Evolutionary conservation across 345 rosid genomes (phyloP).

Genomic region (Xanthoceras sorbifolium): DNA sequence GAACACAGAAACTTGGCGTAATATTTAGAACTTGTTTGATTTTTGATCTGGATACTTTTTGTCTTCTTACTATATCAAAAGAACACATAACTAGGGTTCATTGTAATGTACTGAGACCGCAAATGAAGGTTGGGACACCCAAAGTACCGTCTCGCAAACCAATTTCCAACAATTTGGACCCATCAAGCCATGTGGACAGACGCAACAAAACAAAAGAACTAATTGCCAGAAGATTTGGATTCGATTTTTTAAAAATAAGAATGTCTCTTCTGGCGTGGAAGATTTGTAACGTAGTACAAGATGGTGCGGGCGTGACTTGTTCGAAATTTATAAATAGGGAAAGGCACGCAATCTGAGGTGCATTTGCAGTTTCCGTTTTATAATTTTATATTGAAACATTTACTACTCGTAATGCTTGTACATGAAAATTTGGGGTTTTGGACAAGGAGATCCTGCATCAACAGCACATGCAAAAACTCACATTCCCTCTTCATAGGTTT

Average conservation of each 20-base stretch:
- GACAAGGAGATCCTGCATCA: not conserved
- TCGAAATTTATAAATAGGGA: not conserved
- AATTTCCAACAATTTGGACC: not conserved
- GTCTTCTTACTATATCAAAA: no score
- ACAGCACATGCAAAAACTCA: constrained; percentile 8
- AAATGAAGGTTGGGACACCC: not conserved
- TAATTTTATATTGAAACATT: not conserved
- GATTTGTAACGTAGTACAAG: not conserved
- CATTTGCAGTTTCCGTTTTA: not conserved
- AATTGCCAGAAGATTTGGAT: not conserved
- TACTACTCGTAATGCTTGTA: not conserved
- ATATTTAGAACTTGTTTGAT: no score
- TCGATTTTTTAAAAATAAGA: not conserved
- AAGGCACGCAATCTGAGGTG: constrained; percentile 3
- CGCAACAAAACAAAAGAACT: not conserved
- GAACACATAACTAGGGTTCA: no score
- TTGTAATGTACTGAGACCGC: no score
- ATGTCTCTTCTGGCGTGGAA: not conserved
- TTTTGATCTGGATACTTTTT: no score
- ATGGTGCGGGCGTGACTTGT: not conserved
- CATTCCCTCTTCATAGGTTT: not conserved
- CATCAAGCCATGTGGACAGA: constrained; percentile 8
- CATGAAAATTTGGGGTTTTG: not conserved
- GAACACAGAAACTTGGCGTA: no score
- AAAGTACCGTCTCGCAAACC: not conserved